Base-by-base conservation (phyloP, 306 rosid genomes). In the Astragalus membranaceus region DNA sequence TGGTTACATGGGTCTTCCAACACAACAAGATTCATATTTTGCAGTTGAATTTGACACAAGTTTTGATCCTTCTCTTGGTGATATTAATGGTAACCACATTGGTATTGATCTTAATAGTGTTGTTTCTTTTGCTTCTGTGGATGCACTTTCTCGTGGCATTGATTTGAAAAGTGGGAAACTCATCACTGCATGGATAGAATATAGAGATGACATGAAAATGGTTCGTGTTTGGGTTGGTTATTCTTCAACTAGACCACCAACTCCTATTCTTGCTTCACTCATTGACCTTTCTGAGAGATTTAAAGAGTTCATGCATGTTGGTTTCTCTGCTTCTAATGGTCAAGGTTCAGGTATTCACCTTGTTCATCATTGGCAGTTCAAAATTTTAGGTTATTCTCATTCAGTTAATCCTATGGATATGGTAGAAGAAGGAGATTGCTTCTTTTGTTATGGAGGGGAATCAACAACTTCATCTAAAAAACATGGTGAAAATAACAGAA, bases 101-200 rank as follows among this genome's bases (percentile, higher is more conserved):
- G 96, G 84, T 0, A 15, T 92, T 2, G 90, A 92, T 62, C 50
- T 89, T 8, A 55, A 62, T 20, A 69, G 71, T 0, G 35, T 74
- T 35, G 72, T 80, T 2, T 89, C 95, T 32, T 48, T 81, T 5
- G 69, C 83, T 37, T 86, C 95, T 0, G 89, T 78, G 2, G 95
- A 89, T 52, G 71, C 78, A 13, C 46, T 64, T 5, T 82, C 91
- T 4, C 67, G 74, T 11, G 95, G 96, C 5, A 59, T 89, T 47
- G 82, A 83, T 54, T 69, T 92, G 69, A 85, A 65, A 44, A 85
- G 90, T 68, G 96, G 92, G 36, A 85, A 55, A 17, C 14, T 59
- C 30, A 73, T 92, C 26, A 88, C 75, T 13, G 92, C 87, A 15
- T 92, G 98, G 98, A 77, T 92, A 14, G 96, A 92, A 69, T 92